Percentiles rank a stretch among this genome's conserved stretches.
Conservation (phyloP, 78 protist genomes). For the Dictyostelium capitatum region DNA sequence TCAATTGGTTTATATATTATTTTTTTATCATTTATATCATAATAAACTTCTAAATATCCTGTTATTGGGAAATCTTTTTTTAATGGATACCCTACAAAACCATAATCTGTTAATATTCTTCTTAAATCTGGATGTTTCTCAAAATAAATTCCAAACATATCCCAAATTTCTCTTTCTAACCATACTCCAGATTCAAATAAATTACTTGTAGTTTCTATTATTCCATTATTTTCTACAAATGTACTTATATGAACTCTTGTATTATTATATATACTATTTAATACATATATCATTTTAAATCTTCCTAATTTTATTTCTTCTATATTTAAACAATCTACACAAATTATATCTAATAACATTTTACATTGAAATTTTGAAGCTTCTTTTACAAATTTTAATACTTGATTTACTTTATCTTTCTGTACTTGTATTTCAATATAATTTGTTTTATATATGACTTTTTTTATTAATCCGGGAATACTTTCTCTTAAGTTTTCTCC, state of each 20-base stretch:
- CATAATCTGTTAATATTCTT: conserved; percentile 91
- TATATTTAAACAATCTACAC: conserved; percentile 39
- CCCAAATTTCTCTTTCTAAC: conserved; percentile 75
- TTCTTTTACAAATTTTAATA: not conserved
- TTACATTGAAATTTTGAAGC: not conserved
- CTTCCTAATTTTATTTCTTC: conserved; percentile 10
- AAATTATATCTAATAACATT: conserved; percentile 26
- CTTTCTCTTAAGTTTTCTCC: conserved; percentile 2
- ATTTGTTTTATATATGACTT: not conserved
- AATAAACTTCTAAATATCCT: conserved; percentile 87
- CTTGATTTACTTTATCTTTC: not conserved
- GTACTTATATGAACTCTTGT: conserved; percentile 20
- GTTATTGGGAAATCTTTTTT: conserved; percentile 90
- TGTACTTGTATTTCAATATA: conserved; percentile 29
- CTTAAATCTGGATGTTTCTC: conserved; percentile 87
- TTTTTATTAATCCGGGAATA: conserved; percentile 16
- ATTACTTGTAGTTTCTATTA: not conserved
- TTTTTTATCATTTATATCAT: conserved; percentile 82
- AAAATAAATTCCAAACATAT: conserved; percentile 90
- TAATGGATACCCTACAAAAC: conserved; percentile 89
- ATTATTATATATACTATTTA: conserved; percentile 22
- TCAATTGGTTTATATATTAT: conserved; percentile 84
- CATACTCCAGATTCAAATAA: conserved; percentile 85
- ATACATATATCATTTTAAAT: conserved; percentile 23
- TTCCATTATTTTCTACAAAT: conserved; percentile 3